Evolutionary conservation across 1,284 basidiomycete species (phyloP), one percentile per base, ranked within the genome.

Genomic region (Heterobasidion occidentale): DNA sequence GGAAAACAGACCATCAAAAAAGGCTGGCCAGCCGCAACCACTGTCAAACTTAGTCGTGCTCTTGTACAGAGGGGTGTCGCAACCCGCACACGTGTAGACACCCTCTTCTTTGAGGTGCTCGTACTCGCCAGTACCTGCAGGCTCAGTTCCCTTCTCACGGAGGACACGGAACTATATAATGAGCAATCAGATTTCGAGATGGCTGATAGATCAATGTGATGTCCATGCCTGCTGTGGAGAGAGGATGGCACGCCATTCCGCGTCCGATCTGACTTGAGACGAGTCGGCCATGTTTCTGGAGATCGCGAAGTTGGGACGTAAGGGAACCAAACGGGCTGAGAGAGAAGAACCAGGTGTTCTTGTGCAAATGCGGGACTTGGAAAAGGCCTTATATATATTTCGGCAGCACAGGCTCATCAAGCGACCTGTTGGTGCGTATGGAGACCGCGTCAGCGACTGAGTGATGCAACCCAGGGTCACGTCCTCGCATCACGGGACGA

Each of bases 21-120:
- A 98, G 1, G 94, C 94, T n/a, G 94, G 94, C 94, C 94, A 98
- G 36, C 94, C 94, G 66, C 94, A 98, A 9, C 93, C 92, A 56
- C 90, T 93, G 64, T 90, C 81, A 72, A 97, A 98, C 73, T 98
- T 98, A 61, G 92, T 94, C 36, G 78, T 79, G 64, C 90, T 92
- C 74, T 86, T 90, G 77, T 95, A 95, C 49, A 96, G 70, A 1
- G 87, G 81, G 7, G 86, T 80, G 33, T 73, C 76, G 67, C 89
- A 92, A 7, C 78, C 89, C 7, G 78, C 84, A 65, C 89, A 92
- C 45, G 68, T 70, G 69, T 96, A 98, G 0, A 88, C 77, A 19
- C 94, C 88, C 35, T 75, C 72, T 1, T 76, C 78, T 46, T 72
- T 73, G 70, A 81, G 79, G 59, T 91, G 81, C 63, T 96, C 84